Conservation (phyloP, 192 early-diverging fungal species). For the Pilaira anomala region DNA sequence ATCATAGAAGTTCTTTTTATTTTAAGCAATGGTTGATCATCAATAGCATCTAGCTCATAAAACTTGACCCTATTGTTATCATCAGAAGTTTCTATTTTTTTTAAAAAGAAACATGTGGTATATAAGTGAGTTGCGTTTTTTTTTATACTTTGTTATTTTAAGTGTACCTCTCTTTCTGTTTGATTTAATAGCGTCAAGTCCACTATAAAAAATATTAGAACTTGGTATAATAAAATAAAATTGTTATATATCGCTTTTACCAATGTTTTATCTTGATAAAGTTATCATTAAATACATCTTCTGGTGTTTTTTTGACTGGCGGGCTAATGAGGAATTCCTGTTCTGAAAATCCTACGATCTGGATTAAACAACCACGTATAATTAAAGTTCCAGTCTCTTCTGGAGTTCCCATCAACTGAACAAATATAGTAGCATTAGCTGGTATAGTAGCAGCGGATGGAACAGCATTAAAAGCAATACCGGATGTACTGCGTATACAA, state of each 20-base stretch:
- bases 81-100: conserved; percentile 7
- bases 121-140: background rate
- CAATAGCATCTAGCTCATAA: conserved; percentile 50
- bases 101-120: background rate
- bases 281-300: conserved; percentile 3
- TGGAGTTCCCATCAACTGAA: conserved; percentile 69
- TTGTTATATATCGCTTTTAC: background rate
- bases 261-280: conserved; percentile 18
- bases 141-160: background rate
- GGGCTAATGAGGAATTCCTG: conserved; percentile 47
- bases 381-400: conserved; percentile 53
- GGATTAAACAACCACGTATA: conserved; percentile 59
- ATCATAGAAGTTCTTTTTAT: conserved; percentile 56
- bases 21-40: conserved; percentile 65
- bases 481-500: conserved; percentile 50
- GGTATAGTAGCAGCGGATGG: conserved; percentile 62
- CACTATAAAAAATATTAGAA: background rate
- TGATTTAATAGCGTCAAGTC: conserved; percentile 14
- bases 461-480: conserved; percentile 56
- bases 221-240: too few relatives aligned
- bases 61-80: conserved; percentile 12
- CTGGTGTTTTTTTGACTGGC: background rate
- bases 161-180: conserved; percentile 16
- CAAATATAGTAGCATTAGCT: conserved; percentile 54
- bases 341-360: conserved; percentile 51